These are phyloP conservation scores for Afroboletus lepidellus DNA, from an alignment of 1,284 basidiomycete genomes.

Conservation along the genomic window DNA sequence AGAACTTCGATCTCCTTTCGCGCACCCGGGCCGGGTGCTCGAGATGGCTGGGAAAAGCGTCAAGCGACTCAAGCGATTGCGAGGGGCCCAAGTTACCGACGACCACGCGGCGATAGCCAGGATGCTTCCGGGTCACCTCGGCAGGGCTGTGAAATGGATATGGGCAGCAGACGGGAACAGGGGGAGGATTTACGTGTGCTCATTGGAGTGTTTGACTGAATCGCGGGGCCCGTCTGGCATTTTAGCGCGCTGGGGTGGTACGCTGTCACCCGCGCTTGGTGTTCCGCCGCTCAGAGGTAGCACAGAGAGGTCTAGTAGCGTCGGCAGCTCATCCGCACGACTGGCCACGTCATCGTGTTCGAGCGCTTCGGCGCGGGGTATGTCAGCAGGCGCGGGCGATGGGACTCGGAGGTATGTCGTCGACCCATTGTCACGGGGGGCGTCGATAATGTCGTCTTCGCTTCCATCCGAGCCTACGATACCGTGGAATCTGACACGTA, in stretches of 20 bases:
- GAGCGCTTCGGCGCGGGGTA: conserved; percentile 30
- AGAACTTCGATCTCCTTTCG: no score
- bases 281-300: conserved; percentile 65
- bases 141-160: conserved; percentile 56
- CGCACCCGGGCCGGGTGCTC: no score
- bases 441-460: conserved; percentile 42
- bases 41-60: no score
- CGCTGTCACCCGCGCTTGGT: no score
- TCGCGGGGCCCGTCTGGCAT: conserved; percentile 43
- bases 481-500: background rate
- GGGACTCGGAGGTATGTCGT: conserved; percentile 35
- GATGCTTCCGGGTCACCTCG: conserved; percentile 84
- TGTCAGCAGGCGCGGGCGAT: conserved; percentile 5
- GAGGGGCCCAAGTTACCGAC: conserved; percentile 69
- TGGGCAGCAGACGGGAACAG: background rate
- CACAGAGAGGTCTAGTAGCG: conserved; percentile 48
- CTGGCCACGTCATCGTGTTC: conserved; percentile 24
- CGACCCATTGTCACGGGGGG: conserved; percentile 55
- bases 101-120: conserved; percentile 76
- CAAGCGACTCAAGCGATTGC: no score
- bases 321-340: conserved; percentile 3
- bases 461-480: background rate
- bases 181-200: conserved; percentile 76
- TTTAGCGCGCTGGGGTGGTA: no score
- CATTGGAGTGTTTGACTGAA: conserved; percentile 67